phyloP scores from a whole-genome alignment of 805 yeast species.

The Schwanniomyces pseudopolymorphus region DNA sequence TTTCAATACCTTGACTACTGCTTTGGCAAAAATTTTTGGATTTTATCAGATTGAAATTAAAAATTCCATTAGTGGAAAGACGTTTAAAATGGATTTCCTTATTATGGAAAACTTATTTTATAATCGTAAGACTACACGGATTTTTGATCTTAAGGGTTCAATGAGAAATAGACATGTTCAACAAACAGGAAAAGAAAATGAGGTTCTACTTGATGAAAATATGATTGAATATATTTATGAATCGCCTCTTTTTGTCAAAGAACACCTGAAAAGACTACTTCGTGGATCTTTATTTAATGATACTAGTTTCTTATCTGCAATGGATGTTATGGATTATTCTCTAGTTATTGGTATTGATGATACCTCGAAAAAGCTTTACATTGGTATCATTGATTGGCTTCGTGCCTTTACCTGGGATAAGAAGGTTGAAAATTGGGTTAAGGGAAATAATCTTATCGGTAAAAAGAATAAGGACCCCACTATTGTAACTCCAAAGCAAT shows the following conservation, averaged over 20 bases:
- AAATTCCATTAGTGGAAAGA: conserved; percentile 71
- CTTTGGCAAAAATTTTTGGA: conserved; percentile 91
- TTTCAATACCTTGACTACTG: conserved; percentile 93
- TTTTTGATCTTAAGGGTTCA: conserved; percentile 95
- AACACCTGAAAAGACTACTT: conserved; percentile 81
- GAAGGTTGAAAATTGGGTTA: conserved; percentile 97
- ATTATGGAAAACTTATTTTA: conserved; percentile 96
- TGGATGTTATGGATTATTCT: conserved; percentile 99
- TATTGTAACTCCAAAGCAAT: conserved; percentile 94
- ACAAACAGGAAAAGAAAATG: conserved; percentile 93
- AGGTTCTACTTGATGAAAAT: conserved; percentile 91
- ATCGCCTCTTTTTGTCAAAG: conserved; percentile 90
- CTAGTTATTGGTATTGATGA: conserved; percentile 88
- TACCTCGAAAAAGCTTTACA: conserved; percentile 63
- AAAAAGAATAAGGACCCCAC: conserved; percentile 93
- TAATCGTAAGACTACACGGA: conserved; percentile 74
- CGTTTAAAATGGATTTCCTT: conserved; percentile 82
- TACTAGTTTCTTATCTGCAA: conserved; percentile 86
- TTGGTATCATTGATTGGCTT: conserved; percentile 92
- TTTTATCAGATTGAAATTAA: conserved; percentile 91
- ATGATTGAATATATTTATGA: conserved; percentile 98
- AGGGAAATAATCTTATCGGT: conserved; percentile 76
- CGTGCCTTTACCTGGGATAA: conserved; percentile 99
- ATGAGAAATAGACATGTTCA: conserved; percentile 97
- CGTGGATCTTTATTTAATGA: conserved; percentile 94